Evolutionary conservation across 2,329 filamentous ascomycete species (phyloP), one percentile per base, ranked within the genome.

Genomic region (Xylaria sp.): DNA sequence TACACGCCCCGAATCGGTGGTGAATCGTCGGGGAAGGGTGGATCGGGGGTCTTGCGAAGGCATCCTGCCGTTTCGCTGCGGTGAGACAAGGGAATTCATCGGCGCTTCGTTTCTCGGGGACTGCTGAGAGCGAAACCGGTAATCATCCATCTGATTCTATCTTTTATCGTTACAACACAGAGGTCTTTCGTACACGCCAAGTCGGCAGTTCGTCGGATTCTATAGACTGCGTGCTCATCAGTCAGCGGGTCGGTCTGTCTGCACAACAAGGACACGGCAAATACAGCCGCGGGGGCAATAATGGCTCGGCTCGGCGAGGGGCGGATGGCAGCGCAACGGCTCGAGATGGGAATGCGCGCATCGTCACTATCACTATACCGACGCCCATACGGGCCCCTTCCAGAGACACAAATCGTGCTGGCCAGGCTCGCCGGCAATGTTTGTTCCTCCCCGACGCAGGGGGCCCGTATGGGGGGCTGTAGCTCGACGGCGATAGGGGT

Each of bases 21-120:
- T 98, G 83, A 98, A 98, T 78, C 95, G 92, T 78, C 95, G 91
- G 81, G 94, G 93, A 79, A 98, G 86, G 75, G 90, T 90, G 71
- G 89, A 88, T 81, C 94, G 90, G 73, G 88, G 87, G 78, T 97
- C 93, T 80, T 89, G 87, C 72, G 87, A 80, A 72, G 84, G 85
- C 79, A 90, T 85, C 77, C 84, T 85, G 78, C 88, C 87, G 80
- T 91, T 91, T 79, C 92, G 90, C 75, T 89, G 88, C 77, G 92
- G 90, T 76, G 92, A 91, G 77, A 91, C 90, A 81, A 93, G 89
- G 74, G 90, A 88, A 78, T 91, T 89, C 83, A 94, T 92, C 73
- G 90, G 84, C 76, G 88, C 83, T 77, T 97, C 93, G 82, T 91
- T 92, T 75, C 90, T 89, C 65, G 93, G 89, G 75, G 92, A 92